Evolutionary conservation across 1,284 basidiomycete genomes (phyloP).

Genomic region (Bondarzewia mesenterica): DNA sequence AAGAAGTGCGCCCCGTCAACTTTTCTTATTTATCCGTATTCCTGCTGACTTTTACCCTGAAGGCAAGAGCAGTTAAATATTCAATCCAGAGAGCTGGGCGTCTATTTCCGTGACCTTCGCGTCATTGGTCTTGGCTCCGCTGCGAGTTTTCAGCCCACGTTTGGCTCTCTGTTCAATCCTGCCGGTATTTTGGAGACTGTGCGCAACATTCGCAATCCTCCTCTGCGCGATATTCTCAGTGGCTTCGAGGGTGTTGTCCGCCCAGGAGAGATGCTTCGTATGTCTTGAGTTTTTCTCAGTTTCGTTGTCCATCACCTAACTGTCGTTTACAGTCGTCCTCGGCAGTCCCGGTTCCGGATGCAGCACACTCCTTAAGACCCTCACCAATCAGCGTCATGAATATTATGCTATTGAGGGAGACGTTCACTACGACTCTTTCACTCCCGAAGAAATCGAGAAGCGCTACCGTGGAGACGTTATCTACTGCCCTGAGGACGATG

Average conservation of each 20-base stretch:
- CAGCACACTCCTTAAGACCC: constrained; percentile 62
- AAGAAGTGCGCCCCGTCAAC: constrained; percentile 16
- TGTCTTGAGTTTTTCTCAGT: constrained; percentile 13
- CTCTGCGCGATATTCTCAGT: constrained; percentile 34
- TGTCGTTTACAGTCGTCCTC: constrained; percentile 37
- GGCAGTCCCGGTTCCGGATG: constrained; percentile 69
- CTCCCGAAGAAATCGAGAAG: constrained; percentile 40
- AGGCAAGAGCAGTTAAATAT: constrained; percentile 22
- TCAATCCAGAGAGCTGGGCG: constrained; percentile 26
- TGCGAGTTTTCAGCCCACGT: constrained; percentile 8
- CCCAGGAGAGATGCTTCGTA: constrained; percentile 57
- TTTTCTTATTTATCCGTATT: too few species aligned
- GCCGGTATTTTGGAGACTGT: constrained; percentile 18
- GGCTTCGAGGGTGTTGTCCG: constrained; percentile 44
- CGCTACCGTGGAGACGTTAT: constrained; percentile 53
- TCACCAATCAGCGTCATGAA: constrained; percentile 61
- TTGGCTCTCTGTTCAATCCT: constrained; percentile 33
- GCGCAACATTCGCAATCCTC: constrained; percentile 26
- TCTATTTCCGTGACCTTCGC: constrained; percentile 26
- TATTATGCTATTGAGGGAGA: constrained; percentile 57
- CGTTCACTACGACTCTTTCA: constrained; percentile 60
- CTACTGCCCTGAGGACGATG: constrained; percentile 66
- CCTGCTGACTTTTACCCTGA: neutral
- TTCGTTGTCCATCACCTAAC: neutral
- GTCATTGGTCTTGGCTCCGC: constrained; percentile 26